Percentiles rank a stretch among this genome's conserved stretches.
phyloP scores from a whole-genome alignment of 768 basidiomycete genomes.

The Rhodotorula graminis region DNA sequence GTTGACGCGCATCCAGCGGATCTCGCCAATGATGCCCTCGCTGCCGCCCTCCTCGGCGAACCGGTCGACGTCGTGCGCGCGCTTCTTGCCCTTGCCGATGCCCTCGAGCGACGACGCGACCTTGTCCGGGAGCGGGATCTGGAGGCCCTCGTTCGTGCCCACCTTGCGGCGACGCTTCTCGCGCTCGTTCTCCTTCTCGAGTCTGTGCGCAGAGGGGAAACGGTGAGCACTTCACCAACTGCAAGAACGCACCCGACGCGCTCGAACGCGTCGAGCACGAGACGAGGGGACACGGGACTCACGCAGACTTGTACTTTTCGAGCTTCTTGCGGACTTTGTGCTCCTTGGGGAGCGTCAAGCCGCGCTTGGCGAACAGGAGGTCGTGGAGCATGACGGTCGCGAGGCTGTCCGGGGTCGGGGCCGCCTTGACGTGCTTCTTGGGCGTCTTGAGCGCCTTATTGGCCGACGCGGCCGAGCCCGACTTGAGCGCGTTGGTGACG shows the following conservation, averaged over 20 bases:
- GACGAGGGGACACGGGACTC: slow-evolving; percentile 2
- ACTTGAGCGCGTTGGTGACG: slow-evolving; percentile 25
- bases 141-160: slow-evolving; percentile 57
- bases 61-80: slow-evolving; percentile 26
- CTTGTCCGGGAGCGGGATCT: slow-evolving; percentile 34
- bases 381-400: slow-evolving; percentile 87
- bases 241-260: not conserved
- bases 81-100: slow-evolving; percentile 40
- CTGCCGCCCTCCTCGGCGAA: slow-evolving; percentile 28
- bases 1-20: slow-evolving; percentile 78
- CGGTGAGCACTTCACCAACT: not conserved
- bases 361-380: slow-evolving; percentile 66
- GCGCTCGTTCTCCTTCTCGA: slow-evolving; percentile 40
- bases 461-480: slow-evolving; percentile 55
- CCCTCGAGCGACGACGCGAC: slow-evolving; percentile 31
- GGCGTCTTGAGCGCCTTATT: slow-evolving; percentile 56
- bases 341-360: slow-evolving; percentile 86
- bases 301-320: slow-evolving; percentile 53
- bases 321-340: slow-evolving; percentile 87
- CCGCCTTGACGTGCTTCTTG: slow-evolving; percentile 47
- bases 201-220: not conserved
- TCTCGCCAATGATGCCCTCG: slow-evolving; percentile 25
- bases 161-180: slow-evolving; percentile 55
- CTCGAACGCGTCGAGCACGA: not conserved
- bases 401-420: slow-evolving; percentile 64